Base-by-base conservation (phyloP, 768 basidiomycete genomes). In the Tylopilus rubrobrunneus region DNA sequence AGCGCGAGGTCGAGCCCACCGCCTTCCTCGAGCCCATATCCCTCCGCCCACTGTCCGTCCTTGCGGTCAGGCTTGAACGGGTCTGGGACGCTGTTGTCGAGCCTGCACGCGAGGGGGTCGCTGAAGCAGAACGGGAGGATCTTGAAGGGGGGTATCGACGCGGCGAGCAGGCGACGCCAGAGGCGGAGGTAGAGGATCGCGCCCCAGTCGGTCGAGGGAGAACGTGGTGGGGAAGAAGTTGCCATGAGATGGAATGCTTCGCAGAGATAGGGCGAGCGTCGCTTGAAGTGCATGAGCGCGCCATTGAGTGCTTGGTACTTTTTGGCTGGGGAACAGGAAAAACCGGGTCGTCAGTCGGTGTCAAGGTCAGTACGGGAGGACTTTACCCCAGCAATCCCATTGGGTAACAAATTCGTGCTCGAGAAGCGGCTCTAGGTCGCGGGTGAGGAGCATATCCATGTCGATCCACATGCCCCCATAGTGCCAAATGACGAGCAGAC, bases 321-420 rank as follows among this genome's bases (percentile, higher is more conserved):
- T 71, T 89, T 87, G 71, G 84, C 88, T 89, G 11, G 34, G 19
- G 19, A 19, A 19, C 19, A 19, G 19, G 9, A 31, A 8, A 10
- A 31, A 2, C 10, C 3, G 37, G 45, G 51, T 25, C 17, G 40
- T 67, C 49, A 63, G 50, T 36, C 12, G 17, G 34, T 31, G 28
- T 4, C 31, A 7, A 31, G 31, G 31, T 4, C 7, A 31, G 31
- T 4, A 8, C 4, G 5, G n/a, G 48, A 46, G 15, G n/a, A 39
- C n/a, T 1, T 58, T 69, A 95, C 94, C 91, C 68, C 97, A 97
- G 70, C 96, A 98, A 65, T 98, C 96, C 96, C 96, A 98, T 67
- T 98, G 94, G 0, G 92, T 95, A 9, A 98, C 91, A 67, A 95
- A 98, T 70, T 98, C 96, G 64, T 92, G 88, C 67, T 97, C 95